Percentiles rank a stretch among this genome's conserved stretches.
These are phyloP conservation scores for Heritiera fomes DNA, from an alignment of 345 rosid genomes.

Conservation along the genomic window DNA sequence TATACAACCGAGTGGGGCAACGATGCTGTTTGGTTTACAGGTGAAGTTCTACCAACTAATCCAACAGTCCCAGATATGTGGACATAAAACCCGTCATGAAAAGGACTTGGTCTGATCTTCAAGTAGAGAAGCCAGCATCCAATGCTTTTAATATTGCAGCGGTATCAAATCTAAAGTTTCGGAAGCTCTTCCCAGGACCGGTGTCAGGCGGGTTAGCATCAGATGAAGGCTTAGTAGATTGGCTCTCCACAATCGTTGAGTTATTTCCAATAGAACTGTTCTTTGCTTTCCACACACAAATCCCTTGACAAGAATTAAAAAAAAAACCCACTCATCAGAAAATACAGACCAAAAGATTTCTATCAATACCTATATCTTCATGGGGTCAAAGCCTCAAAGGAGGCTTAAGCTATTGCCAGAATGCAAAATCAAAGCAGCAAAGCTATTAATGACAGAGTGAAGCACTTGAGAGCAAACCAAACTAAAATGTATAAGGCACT, in stretches of 20 bases:
- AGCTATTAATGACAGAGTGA: background rate
- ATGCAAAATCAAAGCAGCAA: background rate
- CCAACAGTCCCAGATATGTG: slow-evolving; percentile 14
- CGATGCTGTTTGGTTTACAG: slow-evolving; percentile 13
- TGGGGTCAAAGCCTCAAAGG: background rate
- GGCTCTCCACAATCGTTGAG: slow-evolving; percentile 48
- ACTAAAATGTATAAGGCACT: background rate
- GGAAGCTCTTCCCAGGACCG: slow-evolving; percentile 61
- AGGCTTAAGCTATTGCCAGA: background rate
- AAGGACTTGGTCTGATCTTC: slow-evolving; percentile 14
- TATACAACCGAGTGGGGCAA: slow-evolving; percentile 15
- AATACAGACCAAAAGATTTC: background rate
- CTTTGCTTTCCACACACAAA: slow-evolving; percentile 83
- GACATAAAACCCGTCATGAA: slow-evolving; percentile 25
- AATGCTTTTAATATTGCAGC: slow-evolving; percentile 63
- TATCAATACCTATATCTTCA: background rate
- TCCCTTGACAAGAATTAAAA: slow-evolving; percentile 40
- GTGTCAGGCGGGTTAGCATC: slow-evolving; percentile 51
- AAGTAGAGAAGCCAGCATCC: slow-evolving; percentile 54
- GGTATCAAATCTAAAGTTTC: slow-evolving; percentile 50
- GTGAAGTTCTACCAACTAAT: slow-evolving; percentile 25
- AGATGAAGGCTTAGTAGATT: slow-evolving; percentile 39
- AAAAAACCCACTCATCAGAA: slow-evolving; percentile 5
- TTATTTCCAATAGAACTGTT: slow-evolving; percentile 52
- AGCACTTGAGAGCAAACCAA: slow-evolving; percentile 1